Conservation (phyloP, 2,329 filamentous ascomycete species). For the Coleophoma crateriformis region DNA sequence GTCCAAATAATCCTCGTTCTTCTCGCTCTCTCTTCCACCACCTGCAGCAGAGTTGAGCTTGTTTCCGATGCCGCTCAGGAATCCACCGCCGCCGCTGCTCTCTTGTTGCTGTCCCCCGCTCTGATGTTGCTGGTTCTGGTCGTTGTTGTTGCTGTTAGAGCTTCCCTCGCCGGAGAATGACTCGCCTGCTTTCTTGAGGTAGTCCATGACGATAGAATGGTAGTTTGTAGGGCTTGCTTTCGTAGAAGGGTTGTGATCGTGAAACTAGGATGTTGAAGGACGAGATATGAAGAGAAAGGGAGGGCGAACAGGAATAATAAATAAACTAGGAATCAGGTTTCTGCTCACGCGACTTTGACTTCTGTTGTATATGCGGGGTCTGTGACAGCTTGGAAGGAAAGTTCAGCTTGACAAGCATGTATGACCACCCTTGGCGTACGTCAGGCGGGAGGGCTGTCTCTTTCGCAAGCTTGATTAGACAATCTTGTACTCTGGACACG, state of each 20-base stretch:
- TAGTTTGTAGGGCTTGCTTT: not conserved
- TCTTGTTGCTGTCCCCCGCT: constrained; percentile 14
- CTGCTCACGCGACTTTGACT: not conserved
- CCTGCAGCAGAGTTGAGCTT: constrained; percentile 69
- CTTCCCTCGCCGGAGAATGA: constrained; percentile 29
- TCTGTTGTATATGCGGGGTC: not conserved
- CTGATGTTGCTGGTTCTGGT: constrained; percentile 19
- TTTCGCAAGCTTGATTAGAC: too few relatives aligned
- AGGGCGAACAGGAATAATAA: too few relatives aligned
- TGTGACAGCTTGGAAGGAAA: not conserved
- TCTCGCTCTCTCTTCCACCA: constrained; percentile 68
- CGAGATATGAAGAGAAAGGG: too few relatives aligned
- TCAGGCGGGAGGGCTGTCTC: not conserved
- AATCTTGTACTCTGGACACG: too few relatives aligned
- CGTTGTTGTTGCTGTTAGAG: constrained; percentile 29
- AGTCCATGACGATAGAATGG: constrained; percentile 39
- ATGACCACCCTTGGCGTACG: not conserved
- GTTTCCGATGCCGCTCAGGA: constrained; percentile 56
- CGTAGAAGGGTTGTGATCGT: not conserved
- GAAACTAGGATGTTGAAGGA: not conserved
- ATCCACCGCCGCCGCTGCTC: constrained; percentile 30
- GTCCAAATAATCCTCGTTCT: constrained; percentile 78
- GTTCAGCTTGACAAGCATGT: not conserved
- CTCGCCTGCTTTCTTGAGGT: constrained; percentile 41
- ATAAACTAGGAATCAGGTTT: not conserved